Evolutionary conservation across 1,139 yeast genomes (phyloP), one percentile per base, ranked within the genome.

Genomic region (Geotrichum fermentans): DNA sequence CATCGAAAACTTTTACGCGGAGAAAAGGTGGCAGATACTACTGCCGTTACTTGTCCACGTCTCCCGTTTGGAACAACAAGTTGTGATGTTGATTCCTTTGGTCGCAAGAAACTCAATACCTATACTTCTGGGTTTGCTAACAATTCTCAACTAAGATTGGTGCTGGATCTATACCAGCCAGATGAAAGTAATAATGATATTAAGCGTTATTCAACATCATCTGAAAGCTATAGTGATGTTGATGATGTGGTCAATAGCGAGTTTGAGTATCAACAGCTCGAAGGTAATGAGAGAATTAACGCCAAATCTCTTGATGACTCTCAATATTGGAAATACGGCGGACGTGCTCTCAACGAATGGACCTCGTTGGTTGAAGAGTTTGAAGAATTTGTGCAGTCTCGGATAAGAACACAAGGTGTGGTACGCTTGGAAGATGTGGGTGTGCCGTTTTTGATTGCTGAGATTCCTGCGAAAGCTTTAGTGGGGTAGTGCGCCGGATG

Each of bases 321-420:
- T 48, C 54, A 61, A 48, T 55, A 56, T 47, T 69, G 71, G 70
- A 63, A 67, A 46, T 66, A 77, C 52, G 69, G 82, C 28, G 90
- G 89, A 7, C 73, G 79, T 51, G 72, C 85, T n/a, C 62, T 84
- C 49, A 78, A 79, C 54, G 92, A 84, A 59, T 80, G 88, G 82
- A 74, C 75, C 50, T 48, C 56, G 2, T 65, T 74, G 34, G 80
- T 82, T 26, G 70, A 72, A 2, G 86, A 82, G 59, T 82, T 80
- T 61, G 84, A 81, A 58, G 65, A 66, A 39, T 83, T 73, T 61
- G 71, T 81, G 57, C 66, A 71, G 35, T 52, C 59, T 45, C 53
- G 70, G 36, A 58, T 41, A 43, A 50, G 41, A 37, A 47, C 56
- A 39, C 58, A 56, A 21, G 68, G 67, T 2, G 62, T 58, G 8